Percentiles rank a stretch among this genome's conserved stretches.
phyloP scores from a whole-genome alignment of 75 land plant species.

The Pinus tabuliformis region DNA sequence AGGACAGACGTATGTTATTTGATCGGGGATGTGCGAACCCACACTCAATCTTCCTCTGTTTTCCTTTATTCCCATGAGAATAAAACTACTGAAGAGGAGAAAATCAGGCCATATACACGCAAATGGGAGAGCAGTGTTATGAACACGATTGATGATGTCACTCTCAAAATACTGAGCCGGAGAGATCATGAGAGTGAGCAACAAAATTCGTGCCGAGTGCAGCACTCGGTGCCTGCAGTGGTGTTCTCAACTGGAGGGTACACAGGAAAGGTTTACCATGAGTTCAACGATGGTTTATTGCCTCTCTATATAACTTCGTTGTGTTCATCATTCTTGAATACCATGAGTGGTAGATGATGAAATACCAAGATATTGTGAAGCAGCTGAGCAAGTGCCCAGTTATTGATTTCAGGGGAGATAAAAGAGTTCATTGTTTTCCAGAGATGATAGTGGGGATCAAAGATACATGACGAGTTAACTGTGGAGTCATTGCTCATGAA shows the following conservation, averaged over 20 bases:
- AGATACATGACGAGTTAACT: constrained; percentile 40
- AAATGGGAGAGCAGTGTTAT: constrained; percentile 86
- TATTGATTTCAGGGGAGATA: constrained; percentile 27
- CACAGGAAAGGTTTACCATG: constrained; percentile 83
- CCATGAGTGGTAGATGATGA: constrained; percentile 46
- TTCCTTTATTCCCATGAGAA: constrained; percentile 18
- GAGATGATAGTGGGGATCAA: constrained; percentile 33
- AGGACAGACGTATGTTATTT: constrained; percentile 69
- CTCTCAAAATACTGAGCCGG: constrained; percentile 11
- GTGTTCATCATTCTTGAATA: constrained; percentile 35
- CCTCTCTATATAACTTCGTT: constrained; percentile 46
- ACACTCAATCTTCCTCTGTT: constrained; percentile 37
- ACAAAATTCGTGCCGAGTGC: constrained; percentile 44
- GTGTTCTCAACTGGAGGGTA: constrained; percentile 83
- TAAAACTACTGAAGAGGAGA: constrained; percentile 28
- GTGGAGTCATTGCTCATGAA: constrained; percentile 20
- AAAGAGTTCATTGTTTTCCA: constrained; percentile 37
- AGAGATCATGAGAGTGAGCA: neutral
- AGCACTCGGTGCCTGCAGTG: constrained; percentile 68
- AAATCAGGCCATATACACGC: constrained; percentile 76
- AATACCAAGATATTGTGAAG: constrained; percentile 21
- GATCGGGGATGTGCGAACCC: constrained; percentile 67
- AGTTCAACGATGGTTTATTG: constrained; percentile 76
- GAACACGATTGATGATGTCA: constrained; percentile 70
- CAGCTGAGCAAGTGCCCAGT: constrained; percentile 25